phyloP scores from a whole-genome alignment of 345 rosid species.

The Hevea brasiliensis region DNA sequence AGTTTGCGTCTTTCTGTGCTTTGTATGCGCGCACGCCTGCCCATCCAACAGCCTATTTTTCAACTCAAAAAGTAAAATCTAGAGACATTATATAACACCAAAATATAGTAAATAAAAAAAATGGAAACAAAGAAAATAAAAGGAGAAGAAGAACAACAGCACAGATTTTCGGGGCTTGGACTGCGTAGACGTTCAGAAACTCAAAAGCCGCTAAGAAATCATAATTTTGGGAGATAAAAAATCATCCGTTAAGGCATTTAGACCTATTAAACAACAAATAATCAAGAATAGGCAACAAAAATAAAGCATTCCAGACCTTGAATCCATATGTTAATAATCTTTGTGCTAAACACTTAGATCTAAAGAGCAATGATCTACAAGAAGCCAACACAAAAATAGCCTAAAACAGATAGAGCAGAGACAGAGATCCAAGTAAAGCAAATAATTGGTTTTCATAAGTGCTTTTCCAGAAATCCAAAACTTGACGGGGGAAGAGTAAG shows the following conservation, averaged over 20 bases:
- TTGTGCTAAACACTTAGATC: slow-evolving; percentile 16
- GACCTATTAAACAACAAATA: not conserved
- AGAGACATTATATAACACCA: not conserved
- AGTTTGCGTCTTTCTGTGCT: not conserved
- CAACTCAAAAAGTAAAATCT: not conserved
- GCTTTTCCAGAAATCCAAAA: not conserved
- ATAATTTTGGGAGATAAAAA: not conserved
- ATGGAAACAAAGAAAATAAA: not conserved
- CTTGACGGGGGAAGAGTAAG: not conserved
- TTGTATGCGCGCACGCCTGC: not conserved
- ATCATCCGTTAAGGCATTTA: not conserved
- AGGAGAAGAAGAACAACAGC: not conserved
- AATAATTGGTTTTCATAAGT: not conserved
- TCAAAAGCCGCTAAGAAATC: slow-evolving; percentile 2
- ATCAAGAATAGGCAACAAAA: not conserved
- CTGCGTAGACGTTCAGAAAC: not conserved
- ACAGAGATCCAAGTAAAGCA: slow-evolving; percentile 11
- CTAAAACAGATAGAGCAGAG: not conserved
- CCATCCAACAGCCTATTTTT: not conserved
- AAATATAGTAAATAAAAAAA: too few species aligned
- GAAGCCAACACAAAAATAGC: not conserved
- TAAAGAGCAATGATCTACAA: not conserved
- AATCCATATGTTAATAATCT: not conserved
- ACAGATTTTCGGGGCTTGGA: not conserved
- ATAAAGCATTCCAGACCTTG: not conserved